These are phyloP conservation scores for Lecanicillium sp. DNA, from an alignment of 2,329 filamentous ascomycete species.

Conservation along the genomic window DNA sequence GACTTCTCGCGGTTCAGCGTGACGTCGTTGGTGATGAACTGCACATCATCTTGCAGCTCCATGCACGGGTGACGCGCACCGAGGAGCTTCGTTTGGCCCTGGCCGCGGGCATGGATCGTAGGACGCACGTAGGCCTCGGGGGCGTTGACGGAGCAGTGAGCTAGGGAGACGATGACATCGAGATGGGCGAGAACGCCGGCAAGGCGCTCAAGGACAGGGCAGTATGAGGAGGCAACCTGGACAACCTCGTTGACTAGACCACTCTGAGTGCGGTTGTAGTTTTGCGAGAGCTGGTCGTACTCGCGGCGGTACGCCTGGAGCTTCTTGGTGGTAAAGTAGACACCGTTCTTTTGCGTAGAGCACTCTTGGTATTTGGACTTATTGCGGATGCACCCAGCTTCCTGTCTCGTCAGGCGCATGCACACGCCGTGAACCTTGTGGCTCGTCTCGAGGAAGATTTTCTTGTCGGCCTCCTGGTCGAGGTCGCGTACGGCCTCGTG, in stretches of 20 bases:
- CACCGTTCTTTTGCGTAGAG: constrained; percentile 97
- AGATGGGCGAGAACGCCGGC: constrained; percentile 86
- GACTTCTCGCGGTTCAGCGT: constrained; percentile 70
- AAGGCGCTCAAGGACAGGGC: constrained; percentile 82
- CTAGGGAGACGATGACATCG: constrained; percentile 90
- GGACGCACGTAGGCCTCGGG: constrained; percentile 88
- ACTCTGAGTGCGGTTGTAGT: constrained; percentile 90
- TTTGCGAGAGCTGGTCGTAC: constrained; percentile 87
- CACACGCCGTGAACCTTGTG: constrained; percentile 96
- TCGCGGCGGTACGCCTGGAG: constrained; percentile 79
- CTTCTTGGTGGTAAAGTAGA: constrained; percentile 88
- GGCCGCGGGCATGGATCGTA: constrained; percentile 80
- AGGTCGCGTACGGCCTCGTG: constrained; percentile 71
- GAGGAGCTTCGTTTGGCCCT: constrained; percentile 81
- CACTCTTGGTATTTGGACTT: constrained; percentile 88
- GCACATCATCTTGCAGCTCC: constrained; percentile 97
- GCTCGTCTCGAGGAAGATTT: constrained; percentile 86
- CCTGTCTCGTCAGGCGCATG: constrained; percentile 84
- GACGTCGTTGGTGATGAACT: constrained; percentile 98
- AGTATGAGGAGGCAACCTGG: constrained; percentile 87
- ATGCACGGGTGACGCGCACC: constrained; percentile 95
- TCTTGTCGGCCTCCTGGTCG: constrained; percentile 92
- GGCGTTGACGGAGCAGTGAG: constrained; percentile 88
- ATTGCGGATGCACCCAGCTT: constrained; percentile 89
- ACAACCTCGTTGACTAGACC: constrained; percentile 91